Percentiles rank a stretch among this genome's conserved stretches.
These are phyloP conservation scores for Mycena galopus DNA, from an alignment of 768 basidiomycete species.

Conservation along the genomic window DNA sequence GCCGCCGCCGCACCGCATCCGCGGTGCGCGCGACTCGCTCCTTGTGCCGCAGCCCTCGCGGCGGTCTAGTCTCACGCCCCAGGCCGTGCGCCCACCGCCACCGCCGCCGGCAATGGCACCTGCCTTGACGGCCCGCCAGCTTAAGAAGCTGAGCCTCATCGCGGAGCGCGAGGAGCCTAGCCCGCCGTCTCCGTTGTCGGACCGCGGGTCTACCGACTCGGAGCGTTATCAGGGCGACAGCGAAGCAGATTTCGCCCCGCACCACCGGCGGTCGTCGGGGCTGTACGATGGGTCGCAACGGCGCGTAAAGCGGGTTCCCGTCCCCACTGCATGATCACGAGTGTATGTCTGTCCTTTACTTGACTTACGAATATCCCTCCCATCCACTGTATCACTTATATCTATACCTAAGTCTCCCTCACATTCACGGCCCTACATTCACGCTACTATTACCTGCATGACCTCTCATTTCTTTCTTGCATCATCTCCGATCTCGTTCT, in stretches of 20 bases:
- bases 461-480: conserved; percentile 19
- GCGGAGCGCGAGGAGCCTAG: conserved; percentile 28
- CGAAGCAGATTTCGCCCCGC: conserved; percentile 21
- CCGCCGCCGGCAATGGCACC: too few species aligned
- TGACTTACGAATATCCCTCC: too few species aligned
- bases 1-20: conserved; percentile 25
- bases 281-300: conserved; percentile 15
- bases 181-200: conserved; percentile 6
- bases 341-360: background rate
- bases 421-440: background rate
- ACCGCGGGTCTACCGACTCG: conserved; percentile 27
- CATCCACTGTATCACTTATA: background rate
- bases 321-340: conserved; percentile 19
- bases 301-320: conserved; percentile 28
- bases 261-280: conserved; percentile 18
- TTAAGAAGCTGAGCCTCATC: conserved; percentile 37
- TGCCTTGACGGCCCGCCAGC: conserved; percentile 10
- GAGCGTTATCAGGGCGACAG: conserved; percentile 32
- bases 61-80: background rate
- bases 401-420: background rate
- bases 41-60: background rate
- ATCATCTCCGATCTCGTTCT: conserved; percentile 1
- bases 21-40: conserved; percentile 33
- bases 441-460: background rate
- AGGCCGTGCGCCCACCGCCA: conserved; percentile 12